These are phyloP conservation scores for Neoboletus subvelutipes DNA, from an alignment of 768 basidiomycete species.

Conservation along the genomic window DNA sequence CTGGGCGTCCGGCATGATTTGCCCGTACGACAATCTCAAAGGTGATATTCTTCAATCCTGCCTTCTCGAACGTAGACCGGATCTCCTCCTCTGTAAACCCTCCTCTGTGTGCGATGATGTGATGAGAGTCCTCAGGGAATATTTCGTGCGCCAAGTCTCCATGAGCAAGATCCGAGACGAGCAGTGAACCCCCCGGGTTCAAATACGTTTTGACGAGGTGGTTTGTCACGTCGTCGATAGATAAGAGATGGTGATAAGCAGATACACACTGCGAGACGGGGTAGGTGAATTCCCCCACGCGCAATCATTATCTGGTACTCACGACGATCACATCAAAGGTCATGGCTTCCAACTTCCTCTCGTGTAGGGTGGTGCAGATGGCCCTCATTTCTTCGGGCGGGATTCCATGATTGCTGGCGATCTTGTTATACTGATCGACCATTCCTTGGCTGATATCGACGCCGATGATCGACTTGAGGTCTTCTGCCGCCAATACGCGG, in stretches of 20 bases:
- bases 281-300: neutral
- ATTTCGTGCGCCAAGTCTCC: slow-evolving; percentile 22
- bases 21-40: slow-evolving; percentile 9
- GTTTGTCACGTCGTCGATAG: slow-evolving; percentile 49
- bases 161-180: slow-evolving; percentile 55
- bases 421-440: slow-evolving; percentile 65
- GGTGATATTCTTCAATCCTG: slow-evolving; percentile 41
- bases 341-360: slow-evolving; percentile 47
- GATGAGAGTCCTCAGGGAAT: slow-evolving; percentile 36
- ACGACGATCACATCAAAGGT: slow-evolving; percentile 74
- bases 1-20: slow-evolving; percentile 32
- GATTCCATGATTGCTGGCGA: slow-evolving; percentile 60
- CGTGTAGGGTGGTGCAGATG: slow-evolving; percentile 43
- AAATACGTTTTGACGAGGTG: slow-evolving; percentile 51
- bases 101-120: slow-evolving; percentile 51
- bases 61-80: slow-evolving; percentile 47
- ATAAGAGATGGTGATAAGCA: slow-evolving; percentile 63
- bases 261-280: slow-evolving; percentile 48
- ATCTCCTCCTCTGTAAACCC: slow-evolving; percentile 56
- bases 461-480: slow-evolving; percentile 64
- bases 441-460: slow-evolving; percentile 73
- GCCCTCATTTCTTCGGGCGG: slow-evolving; percentile 65
- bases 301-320: slow-evolving; percentile 26
- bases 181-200: slow-evolving; percentile 58
- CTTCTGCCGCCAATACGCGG: slow-evolving; percentile 54